Base-by-base conservation (phyloP, 116 monocot genomes). In the Papilionanthe hybrid region DNA sequence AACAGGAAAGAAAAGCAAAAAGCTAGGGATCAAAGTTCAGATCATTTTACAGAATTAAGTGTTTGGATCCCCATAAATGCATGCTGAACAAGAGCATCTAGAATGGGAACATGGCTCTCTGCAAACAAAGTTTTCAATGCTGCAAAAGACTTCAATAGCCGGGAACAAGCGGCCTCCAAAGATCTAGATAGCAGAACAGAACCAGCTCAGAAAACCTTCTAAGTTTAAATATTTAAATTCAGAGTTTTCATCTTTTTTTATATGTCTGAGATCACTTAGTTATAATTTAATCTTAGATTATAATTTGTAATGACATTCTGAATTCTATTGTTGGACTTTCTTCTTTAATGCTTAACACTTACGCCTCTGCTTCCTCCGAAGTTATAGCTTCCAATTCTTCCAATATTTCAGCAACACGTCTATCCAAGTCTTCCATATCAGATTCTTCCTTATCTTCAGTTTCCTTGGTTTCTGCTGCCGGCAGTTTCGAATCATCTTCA, bases 381-480 rank as follows among this genome's bases (percentile, higher is more conserved):
- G 94, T 87, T 66, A 97, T 75, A 15, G 78, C 72, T 30, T 97
- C 97, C 29, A 97, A 77, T 41, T 97, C 92, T 78, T 94, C 97
- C n/a, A 97, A 83, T 78, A 91, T 85, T 22, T 83, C 77, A 30
- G 82, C 82, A 42, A 97, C 91, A 6, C 79, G 79, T 69, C 58
- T 78, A 83, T 97, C 97, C 5, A 97, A 92, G 44, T 92, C 90
- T 56, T 41, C 93, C 47, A 84, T 75, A 44, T 87, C 87, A 27
- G 79, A 85, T 1, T 42, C 42, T 60, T 83, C 92, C 1, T 73
- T 76, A 9, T 67, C 84, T 65, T 84, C 86, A 0, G 9, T 57
- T 53, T 79, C 85, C 77, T 69, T 68, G 5, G 47, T 42, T 32
- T 66, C 86, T 10, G 72, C 32, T 8, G 79, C 81, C 71, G 75